Evolutionary conservation across 106 monocot species (phyloP), one percentile per base, ranked within the genome.

Genomic region (Posidonia australis): DNA sequence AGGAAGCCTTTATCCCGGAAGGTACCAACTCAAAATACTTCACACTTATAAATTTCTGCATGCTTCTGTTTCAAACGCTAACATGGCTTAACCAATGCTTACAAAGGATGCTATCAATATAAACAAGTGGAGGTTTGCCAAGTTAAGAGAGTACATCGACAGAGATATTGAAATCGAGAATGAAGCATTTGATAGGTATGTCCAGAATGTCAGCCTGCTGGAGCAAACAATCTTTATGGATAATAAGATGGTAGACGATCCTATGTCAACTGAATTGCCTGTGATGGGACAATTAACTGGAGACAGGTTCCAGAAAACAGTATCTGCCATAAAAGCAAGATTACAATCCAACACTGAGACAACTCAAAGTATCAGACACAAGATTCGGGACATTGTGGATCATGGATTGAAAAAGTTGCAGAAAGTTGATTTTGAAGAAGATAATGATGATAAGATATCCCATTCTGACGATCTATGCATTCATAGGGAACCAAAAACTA

Each of bases 181-280:
- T 78, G 94, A 86, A 69, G 83, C 94, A 74, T 86, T 82, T 69
- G 86, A 94, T 59, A 81, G 90, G 47, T 94, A 94, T 42, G 69
- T 86, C 64, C 55, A 73, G 63, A 94, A 86, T 74, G 80, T 79
- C 10, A 67, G 68, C 20, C 74, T 90, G 41, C 68, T 96, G 19
- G 84, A 90, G 78, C 86, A 90, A 82, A 69, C 74, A 59, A 42
- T 62, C 21, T 82, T 87, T 52, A 63, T 73, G 21, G 22, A 61
- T 2, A 57, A 31, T n/a, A 46, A 12, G 18, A 10, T 7, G 21
- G 16, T 17, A 13, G 78, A 71, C n/a, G 44, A 25, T 29, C 28
- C 22, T 12, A 62, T 53, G 22, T 1, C 69, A 47, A 44, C 43
- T 28, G 68, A 31, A 45, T 43, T 28, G 19, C 21, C 26, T 16